These are phyloP conservation scores for Ophiostoma novo-ulmi DNA, from an alignment of 2,329 filamentous ascomycete genomes.

Conservation along the genomic window DNA sequence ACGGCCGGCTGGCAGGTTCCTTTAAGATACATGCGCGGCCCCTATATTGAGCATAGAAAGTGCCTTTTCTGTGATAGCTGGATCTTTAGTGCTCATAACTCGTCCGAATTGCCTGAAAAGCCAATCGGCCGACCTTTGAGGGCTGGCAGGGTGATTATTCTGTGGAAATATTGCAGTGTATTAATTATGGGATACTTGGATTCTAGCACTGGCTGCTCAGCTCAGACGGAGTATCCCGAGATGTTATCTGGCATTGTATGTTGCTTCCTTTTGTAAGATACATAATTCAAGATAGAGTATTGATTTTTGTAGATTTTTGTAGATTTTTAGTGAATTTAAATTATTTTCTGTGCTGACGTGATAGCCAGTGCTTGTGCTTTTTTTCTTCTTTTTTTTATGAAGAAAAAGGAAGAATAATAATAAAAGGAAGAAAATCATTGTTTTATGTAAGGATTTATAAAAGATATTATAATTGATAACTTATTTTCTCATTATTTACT, in stretches of 20 bases:
- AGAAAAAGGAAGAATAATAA: too few relatives aligned
- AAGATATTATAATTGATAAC: too few relatives aligned
- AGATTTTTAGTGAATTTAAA: not conserved
- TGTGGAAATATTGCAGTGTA: not conserved
- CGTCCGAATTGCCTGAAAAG: not conserved
- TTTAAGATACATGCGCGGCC: slow-evolving; percentile 9
- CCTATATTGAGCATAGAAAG: not conserved
- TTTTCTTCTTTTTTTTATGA: too few relatives aligned
- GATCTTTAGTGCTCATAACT: not conserved
- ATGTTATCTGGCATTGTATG: too few relatives aligned
- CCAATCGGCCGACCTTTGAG: too few relatives aligned
- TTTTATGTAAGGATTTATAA: too few relatives aligned
- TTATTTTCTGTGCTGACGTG: not conserved
- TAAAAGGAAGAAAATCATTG: too few relatives aligned
- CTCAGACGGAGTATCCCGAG: not conserved
- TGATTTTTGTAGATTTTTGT: not conserved
- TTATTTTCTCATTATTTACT: not conserved
- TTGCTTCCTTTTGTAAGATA: not conserved
- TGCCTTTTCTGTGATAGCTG: too few relatives aligned
- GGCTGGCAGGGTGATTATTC: too few relatives aligned
- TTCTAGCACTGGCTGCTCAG: too few relatives aligned
- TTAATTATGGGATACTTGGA: not conserved
- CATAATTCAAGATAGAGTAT: too few relatives aligned
- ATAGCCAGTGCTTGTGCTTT: too few relatives aligned
- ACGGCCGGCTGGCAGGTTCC: not conserved